phyloP scores from a whole-genome alignment of 208 protist species.

The Trypanosoma mega region DNA sequence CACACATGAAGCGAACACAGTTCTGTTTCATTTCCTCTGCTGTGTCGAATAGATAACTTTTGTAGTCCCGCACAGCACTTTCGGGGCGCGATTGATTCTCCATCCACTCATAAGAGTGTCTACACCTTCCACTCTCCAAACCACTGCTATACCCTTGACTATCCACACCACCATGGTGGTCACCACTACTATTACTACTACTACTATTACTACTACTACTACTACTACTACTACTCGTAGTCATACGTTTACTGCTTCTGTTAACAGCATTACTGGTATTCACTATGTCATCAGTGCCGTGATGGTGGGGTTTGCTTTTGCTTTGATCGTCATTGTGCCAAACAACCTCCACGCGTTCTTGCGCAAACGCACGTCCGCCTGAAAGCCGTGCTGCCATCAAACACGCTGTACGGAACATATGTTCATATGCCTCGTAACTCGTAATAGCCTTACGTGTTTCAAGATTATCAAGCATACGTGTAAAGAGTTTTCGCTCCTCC shows the following conservation, averaged over 20 bases:
- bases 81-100: conserved; percentile 51
- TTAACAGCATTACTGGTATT: no score
- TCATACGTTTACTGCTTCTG: no score
- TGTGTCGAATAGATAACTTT: conserved; percentile 69
- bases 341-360: no score
- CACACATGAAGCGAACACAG: conserved; percentile 73
- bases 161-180: no score
- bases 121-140: no score
- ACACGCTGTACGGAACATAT: conserved; percentile 48
- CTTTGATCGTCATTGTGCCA: no score
- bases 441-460: conserved; percentile 63
- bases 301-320: no score
- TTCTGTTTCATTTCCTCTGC: conserved; percentile 53
- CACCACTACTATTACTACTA: background rate
- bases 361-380: no score
- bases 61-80: conserved; percentile 65
- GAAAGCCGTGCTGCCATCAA: conserved; percentile 32
- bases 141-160: no score
- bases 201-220: background rate
- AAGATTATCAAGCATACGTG: conserved; percentile 63
- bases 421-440: conserved; percentile 55
- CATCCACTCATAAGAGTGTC: conserved; percentile 56
- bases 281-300: no score
- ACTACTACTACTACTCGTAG: background rate
- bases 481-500: conserved; percentile 67